phyloP scores from a whole-genome alignment of 1,139 yeast species.

The Kodamaea sp. region DNA sequence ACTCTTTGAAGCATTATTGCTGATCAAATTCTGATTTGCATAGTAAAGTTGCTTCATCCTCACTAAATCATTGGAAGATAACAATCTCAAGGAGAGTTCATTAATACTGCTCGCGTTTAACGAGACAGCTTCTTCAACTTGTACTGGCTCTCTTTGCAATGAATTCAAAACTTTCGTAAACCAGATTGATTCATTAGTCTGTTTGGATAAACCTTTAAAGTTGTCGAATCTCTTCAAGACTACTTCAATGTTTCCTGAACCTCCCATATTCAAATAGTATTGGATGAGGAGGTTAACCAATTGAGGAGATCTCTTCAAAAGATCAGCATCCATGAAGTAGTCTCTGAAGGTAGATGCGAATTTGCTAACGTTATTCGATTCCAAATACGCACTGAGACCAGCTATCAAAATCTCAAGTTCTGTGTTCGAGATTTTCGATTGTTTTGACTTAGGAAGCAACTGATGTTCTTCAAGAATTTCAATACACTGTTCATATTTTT shows the following conservation, averaged over 20 bases:
- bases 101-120: conserved; percentile 4
- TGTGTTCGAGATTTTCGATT: neutral
- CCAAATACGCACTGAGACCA: conserved; percentile 19
- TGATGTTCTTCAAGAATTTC: conserved; percentile 12
- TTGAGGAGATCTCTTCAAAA: conserved; percentile 16
- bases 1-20: conserved; percentile 9
- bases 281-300: conserved; percentile 23
- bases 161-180: conserved; percentile 25
- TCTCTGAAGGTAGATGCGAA: conserved; percentile 20
- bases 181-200: conserved; percentile 19
- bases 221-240: conserved; percentile 19
- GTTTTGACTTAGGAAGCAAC: conserved; percentile 5
- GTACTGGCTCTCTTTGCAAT: conserved; percentile 9
- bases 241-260: conserved; percentile 17
- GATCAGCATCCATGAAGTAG: conserved; percentile 11
- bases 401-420: conserved; percentile 14
- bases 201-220: conserved; percentile 14
- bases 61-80: conserved; percentile 11
- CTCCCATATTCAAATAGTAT: conserved; percentile 21
- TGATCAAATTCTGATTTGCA: conserved; percentile 10
- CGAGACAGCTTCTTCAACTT: neutral
- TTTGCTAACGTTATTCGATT: conserved; percentile 13
- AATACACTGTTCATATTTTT: conserved; percentile 11
- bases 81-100: conserved; percentile 11
- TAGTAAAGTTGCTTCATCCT: conserved; percentile 20